phyloP scores from a whole-genome alignment of 768 basidiomycete species.

The Xerocomus potaroensis region DNA sequence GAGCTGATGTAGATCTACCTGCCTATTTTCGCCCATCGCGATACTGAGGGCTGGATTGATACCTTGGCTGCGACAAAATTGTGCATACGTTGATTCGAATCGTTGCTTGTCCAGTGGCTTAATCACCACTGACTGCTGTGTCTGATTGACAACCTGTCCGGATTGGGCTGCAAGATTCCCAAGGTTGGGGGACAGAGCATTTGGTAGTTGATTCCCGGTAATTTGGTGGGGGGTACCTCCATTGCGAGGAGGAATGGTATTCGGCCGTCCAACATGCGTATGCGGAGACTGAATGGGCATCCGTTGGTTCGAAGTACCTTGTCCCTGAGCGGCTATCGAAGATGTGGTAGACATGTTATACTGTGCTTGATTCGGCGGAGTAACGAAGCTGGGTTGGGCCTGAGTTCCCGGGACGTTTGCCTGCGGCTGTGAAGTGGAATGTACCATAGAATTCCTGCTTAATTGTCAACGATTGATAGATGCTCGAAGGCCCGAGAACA shows the following conservation, averaged over 20 bases:
- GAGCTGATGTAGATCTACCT: constrained; percentile 56
- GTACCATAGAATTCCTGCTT: constrained; percentile 16
- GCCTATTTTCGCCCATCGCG: constrained; percentile 47
- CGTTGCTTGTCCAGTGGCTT: constrained; percentile 45
- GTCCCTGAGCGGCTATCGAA: constrained; percentile 20
- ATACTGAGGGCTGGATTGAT: constrained; percentile 39
- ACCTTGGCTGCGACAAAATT: constrained; percentile 41
- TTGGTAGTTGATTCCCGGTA: constrained; percentile 25
- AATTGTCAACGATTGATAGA: constrained; percentile 6
- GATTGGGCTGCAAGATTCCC: constrained; percentile 21
- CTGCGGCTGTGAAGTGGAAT: constrained; percentile 20
- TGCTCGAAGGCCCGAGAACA: constrained; percentile 7
- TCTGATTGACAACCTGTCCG: constrained; percentile 21
- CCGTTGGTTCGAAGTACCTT: constrained; percentile 23
- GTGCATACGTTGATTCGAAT: constrained; percentile 51
- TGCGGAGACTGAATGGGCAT: constrained; percentile 32
- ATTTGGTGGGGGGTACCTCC: constrained; percentile 38
- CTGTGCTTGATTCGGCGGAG: constrained; percentile 13
- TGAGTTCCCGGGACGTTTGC: constrained; percentile 9
- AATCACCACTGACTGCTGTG: constrained; percentile 10
- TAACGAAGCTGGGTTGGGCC: constrained; percentile 19
- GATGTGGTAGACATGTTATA: constrained; percentile 24
- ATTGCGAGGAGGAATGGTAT: constrained; percentile 35
- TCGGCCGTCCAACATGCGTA: constrained; percentile 27
- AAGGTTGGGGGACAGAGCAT: constrained; percentile 33